A percentile compares a stretch with the other conserved stretches of the same genome.
These are phyloP conservation scores for Fomitopsis serialis DNA, from an alignment of 768 basidiomycete genomes.

Conservation along the genomic window DNA sequence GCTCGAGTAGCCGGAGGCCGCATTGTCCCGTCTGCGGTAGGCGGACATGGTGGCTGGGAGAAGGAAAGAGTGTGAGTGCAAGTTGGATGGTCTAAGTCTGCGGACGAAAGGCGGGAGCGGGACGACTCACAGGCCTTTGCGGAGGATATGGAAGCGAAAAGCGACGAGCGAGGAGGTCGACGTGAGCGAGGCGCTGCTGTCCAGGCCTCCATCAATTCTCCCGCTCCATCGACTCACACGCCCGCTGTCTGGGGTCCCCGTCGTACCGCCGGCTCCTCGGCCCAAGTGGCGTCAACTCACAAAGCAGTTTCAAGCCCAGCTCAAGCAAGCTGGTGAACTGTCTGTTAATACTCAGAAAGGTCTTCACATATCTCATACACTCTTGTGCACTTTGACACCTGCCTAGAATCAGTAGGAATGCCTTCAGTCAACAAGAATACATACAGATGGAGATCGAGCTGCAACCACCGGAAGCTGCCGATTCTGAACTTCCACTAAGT, in stretches of 20 bases:
- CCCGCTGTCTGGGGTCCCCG: not conserved
- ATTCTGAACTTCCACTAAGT: too few species aligned
- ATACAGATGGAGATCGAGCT: too few species aligned
- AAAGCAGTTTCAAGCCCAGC: too few species aligned
- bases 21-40: constrained; percentile 15
- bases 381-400: too few species aligned
- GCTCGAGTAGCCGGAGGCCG: constrained; percentile 16
- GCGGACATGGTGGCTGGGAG: constrained; percentile 2
- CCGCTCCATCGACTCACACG: not conserved
- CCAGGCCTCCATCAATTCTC: not conserved
- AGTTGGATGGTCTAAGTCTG: not conserved
- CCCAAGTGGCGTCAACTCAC: too few species aligned
- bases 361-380: too few species aligned
- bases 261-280: not conserved
- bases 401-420: too few species aligned
- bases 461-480: too few species aligned
- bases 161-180: not conserved
- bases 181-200: constrained; percentile 2
- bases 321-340: too few species aligned
- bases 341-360: too few species aligned
- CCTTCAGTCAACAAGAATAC: too few species aligned
- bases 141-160: not conserved
- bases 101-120: not conserved
- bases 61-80: not conserved
- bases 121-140: not conserved